These are phyloP conservation scores for Mortierella sp. DNA, from an alignment of 371 early-diverging fungal genomes.

Conservation along the genomic window DNA sequence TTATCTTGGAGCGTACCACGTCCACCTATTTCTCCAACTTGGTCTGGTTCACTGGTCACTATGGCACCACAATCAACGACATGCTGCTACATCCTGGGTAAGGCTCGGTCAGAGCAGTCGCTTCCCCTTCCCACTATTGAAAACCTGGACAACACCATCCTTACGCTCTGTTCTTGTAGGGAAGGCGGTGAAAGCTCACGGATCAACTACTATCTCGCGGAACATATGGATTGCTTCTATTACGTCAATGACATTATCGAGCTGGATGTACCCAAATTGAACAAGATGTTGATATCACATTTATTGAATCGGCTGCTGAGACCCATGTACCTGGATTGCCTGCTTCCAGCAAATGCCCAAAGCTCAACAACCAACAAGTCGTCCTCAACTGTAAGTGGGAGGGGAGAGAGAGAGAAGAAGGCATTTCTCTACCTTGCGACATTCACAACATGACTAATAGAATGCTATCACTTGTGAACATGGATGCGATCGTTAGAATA, in stretches of 20 bases:
- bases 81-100: slow-evolving; percentile 44
- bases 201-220: slow-evolving; percentile 62
- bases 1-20: slow-evolving; percentile 53
- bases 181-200: slow-evolving; percentile 38
- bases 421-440: no score
- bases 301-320: slow-evolving; percentile 48
- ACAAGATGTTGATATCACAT: slow-evolving; percentile 50
- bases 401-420: background rate
- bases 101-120: no score
- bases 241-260: slow-evolving; percentile 66
- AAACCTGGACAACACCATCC: background rate
- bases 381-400: slow-evolving; percentile 6
- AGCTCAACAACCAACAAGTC: slow-evolving; percentile 6
- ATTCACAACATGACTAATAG: no score
- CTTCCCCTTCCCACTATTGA: background rate
- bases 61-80: slow-evolving; percentile 51
- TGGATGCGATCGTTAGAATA: no score
- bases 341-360: slow-evolving; percentile 10
- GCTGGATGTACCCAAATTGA: slow-evolving; percentile 60
- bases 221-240: slow-evolving; percentile 66
- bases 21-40: slow-evolving; percentile 56
- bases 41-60: slow-evolving; percentile 55
- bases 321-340: slow-evolving; percentile 53
- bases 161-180: slow-evolving; percentile 9
- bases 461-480: no score